Evolutionary conservation across 257 asterid species (phyloP).

Genomic region (Solanum verrucosum): DNA sequence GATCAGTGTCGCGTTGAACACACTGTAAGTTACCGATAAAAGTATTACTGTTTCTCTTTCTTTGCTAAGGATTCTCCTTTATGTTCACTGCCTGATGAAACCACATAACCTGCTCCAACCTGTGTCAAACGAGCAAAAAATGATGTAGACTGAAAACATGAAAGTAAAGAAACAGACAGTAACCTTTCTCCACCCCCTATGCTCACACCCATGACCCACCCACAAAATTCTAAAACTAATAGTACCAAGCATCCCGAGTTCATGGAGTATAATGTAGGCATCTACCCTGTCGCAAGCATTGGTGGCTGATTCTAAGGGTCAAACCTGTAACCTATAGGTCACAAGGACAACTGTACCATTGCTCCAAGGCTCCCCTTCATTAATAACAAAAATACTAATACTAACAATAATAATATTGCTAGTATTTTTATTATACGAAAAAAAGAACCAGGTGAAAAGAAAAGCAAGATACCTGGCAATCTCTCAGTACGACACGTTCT

Average conservation of each 20-base stretch:
- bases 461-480: slow-evolving; percentile 63
- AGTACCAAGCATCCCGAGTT: background rate
- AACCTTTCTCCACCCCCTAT: background rate
- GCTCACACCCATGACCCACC: background rate
- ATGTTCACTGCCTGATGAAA: slow-evolving; percentile 72
- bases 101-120: slow-evolving; percentile 95
- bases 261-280: background rate
- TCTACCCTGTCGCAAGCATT: background rate
- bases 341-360: background rate
- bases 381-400: background rate
- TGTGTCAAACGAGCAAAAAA: slow-evolving; percentile 10
- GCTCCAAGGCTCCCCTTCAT: background rate
- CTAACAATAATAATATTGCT: background rate
- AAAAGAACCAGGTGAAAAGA: background rate
- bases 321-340: background rate
- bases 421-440: background rate
- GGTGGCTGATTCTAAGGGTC: background rate
- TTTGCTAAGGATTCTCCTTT: slow-evolving; percentile 89
- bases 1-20: background rate
- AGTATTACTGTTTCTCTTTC: slow-evolving; percentile 50
- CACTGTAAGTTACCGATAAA: background rate
- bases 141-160: background rate
- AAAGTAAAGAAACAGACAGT: background rate
- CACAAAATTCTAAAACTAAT: background rate
- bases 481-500: slow-evolving; percentile 83